These are phyloP conservation scores for Penicillium parvum DNA, from an alignment of 495 filamentous ascomycete species.

Conservation along the genomic window DNA sequence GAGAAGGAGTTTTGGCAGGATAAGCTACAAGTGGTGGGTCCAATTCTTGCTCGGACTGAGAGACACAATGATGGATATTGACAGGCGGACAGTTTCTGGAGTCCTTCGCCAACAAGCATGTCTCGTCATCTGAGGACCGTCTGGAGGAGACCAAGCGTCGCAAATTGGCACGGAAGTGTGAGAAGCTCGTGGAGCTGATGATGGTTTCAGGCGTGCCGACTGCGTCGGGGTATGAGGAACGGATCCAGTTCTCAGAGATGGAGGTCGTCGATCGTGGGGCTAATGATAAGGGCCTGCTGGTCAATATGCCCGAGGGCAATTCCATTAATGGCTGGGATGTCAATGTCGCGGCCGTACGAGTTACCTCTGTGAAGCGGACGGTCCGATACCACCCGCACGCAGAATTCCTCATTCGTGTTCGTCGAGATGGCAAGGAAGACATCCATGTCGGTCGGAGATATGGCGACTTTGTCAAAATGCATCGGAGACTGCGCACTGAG, in stretches of 20 bases:
- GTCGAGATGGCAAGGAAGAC: slow-evolving; percentile 64
- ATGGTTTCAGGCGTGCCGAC: slow-evolving; percentile 97
- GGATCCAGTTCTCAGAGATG: slow-evolving; percentile 92
- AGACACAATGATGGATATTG: not conserved
- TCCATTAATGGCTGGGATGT: slow-evolving; percentile 94
- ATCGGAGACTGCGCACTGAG: slow-evolving; percentile 75
- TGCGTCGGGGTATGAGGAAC: slow-evolving; percentile 93
- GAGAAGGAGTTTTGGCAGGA: slow-evolving; percentile 99
- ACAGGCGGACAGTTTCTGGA: slow-evolving; percentile 70
- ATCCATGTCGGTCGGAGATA: slow-evolving; percentile 80
- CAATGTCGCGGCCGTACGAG: slow-evolving; percentile 88
- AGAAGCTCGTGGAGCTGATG: slow-evolving; percentile 96
- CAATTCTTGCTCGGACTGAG: not conserved
- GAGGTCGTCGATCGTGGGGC: slow-evolving; percentile 92
- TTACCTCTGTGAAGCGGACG: slow-evolving; percentile 75
- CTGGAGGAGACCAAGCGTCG: slow-evolving; percentile 92
- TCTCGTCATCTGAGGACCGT: slow-evolving; percentile 93
- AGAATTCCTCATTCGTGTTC: slow-evolving; percentile 85
- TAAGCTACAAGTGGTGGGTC: slow-evolving; percentile 85
- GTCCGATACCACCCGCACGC: slow-evolving; percentile 89
- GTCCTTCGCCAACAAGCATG: slow-evolving; percentile 95
- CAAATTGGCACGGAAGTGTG: slow-evolving; percentile 86
- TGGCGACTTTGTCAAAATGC: slow-evolving; percentile 76
- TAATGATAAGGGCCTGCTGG: slow-evolving; percentile 79
- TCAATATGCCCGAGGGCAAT: slow-evolving; percentile 85